A percentile compares a stretch with the other conserved stretches of the same genome.
Evolutionary conservation across 169 alveolate species (phyloP).

Genomic region (Babesia gibsoni): DNA sequence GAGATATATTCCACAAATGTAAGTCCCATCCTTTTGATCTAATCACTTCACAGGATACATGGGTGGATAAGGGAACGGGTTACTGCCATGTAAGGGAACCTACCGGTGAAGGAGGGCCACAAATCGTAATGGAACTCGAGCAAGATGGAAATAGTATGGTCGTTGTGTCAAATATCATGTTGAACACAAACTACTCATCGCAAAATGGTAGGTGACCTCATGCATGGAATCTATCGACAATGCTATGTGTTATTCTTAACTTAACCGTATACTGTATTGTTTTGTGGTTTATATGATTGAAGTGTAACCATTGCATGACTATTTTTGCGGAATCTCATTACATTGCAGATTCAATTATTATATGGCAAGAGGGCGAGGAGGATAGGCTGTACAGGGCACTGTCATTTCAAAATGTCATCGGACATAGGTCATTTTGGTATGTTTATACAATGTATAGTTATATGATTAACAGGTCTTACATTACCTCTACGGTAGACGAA

Average conservation of each 20-base stretch:
- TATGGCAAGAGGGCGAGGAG: slow-evolving; percentile 65
- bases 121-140: slow-evolving; percentile 51
- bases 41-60: slow-evolving; percentile 27
- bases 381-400: slow-evolving; percentile 56
- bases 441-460: not conserved
- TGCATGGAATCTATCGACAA: no score
- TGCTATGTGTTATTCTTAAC: no score
- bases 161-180: slow-evolving; percentile 38
- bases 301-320: no score
- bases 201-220: slow-evolving; percentile 64
- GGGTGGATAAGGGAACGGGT: slow-evolving; percentile 69
- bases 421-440: slow-evolving; percentile 63
- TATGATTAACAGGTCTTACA: slow-evolving; percentile 32
- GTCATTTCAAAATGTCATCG: slow-evolving; percentile 57
- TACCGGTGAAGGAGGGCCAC: slow-evolving; percentile 34
- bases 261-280: not conserved
- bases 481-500: slow-evolving; percentile 44
- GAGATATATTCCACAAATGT: slow-evolving; percentile 59
- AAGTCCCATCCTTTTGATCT: not conserved
- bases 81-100: slow-evolving; percentile 52
- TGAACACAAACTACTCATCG: slow-evolving; percentile 60
- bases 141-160: slow-evolving; percentile 37
- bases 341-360: slow-evolving; percentile 51
- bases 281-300: not conserved
- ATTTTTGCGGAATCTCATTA: no score